Percentiles rank a stretch among this genome's conserved stretches.
Evolutionary conservation across 164 flowering plant genomes (phyloP).

Genomic region (Annona cherimola): DNA sequence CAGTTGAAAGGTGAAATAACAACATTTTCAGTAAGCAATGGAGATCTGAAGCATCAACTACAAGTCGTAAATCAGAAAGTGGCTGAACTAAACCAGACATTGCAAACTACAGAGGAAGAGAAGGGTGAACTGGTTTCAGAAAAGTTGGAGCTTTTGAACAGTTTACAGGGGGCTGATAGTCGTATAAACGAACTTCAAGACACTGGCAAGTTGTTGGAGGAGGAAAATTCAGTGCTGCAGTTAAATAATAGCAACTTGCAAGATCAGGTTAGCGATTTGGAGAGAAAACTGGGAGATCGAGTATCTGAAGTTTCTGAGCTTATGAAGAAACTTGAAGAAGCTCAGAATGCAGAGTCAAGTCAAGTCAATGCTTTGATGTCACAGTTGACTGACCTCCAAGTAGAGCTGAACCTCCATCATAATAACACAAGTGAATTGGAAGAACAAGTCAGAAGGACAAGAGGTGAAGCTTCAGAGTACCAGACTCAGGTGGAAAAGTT

Average conservation of each 20-base stretch:
- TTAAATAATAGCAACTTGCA: conserved; percentile 4
- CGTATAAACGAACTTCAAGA: conserved; percentile 26
- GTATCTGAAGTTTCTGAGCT: conserved; percentile 25
- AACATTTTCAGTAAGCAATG: neutral
- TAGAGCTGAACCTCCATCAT: neutral
- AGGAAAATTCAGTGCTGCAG: conserved; percentile 20
- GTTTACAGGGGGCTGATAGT: conserved; percentile 31
- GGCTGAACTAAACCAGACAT: conserved; percentile 25
- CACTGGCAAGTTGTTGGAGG: conserved; percentile 28
- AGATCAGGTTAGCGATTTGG: conserved; percentile 27
- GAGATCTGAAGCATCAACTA: conserved; percentile 15
- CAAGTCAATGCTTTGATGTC: conserved; percentile 6
- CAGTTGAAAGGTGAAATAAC: conserved; percentile 29
- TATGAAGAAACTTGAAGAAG: conserved; percentile 27
- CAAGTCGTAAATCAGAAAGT: conserved; percentile 32
- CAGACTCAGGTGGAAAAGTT: conserved; percentile 4
- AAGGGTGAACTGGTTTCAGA: conserved; percentile 32
- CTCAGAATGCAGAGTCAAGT: conserved; percentile 26
- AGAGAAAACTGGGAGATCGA: conserved; percentile 25
- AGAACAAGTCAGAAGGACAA: conserved; percentile 1
- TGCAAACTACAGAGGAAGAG: conserved; percentile 34
- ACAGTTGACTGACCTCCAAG: conserved; percentile 2
- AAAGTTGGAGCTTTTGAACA: conserved; percentile 30
- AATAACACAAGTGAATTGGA: conserved; percentile 8
- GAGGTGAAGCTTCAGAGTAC: neutral